These are phyloP conservation scores for Ophiosphaerella korrae DNA, from an alignment of 2,329 filamentous ascomycete species.

Conservation along the genomic window DNA sequence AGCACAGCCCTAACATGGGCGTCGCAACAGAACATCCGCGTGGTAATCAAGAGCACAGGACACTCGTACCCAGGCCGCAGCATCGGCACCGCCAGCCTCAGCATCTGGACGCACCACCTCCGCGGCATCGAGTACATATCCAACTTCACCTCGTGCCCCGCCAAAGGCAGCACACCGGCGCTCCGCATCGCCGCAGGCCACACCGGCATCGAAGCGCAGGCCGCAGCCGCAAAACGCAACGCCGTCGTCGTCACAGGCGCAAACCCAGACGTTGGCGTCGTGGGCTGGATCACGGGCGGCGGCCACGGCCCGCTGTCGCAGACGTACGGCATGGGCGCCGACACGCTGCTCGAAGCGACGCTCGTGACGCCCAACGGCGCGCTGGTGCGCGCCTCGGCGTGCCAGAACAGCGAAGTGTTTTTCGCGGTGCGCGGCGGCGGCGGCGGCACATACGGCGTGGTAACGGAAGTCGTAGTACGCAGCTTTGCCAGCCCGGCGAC, in stretches of 20 bases:
- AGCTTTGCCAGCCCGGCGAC: constrained; percentile 37
- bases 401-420: constrained; percentile 42
- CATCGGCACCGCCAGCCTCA: constrained; percentile 19
- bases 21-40: constrained; percentile 22
- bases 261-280: constrained; percentile 44
- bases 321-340: constrained; percentile 45
- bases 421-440: constrained; percentile 51
- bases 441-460: constrained; percentile 50
- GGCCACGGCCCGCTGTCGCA: constrained; percentile 46
- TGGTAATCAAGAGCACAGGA: constrained; percentile 35
- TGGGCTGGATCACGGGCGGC: constrained; percentile 49
- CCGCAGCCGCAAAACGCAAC: constrained; percentile 16
- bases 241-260: constrained; percentile 26
- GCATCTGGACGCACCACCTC: constrained; percentile 39
- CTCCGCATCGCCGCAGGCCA: constrained; percentile 28
- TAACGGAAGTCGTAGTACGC: constrained; percentile 30
- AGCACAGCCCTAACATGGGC: constrained; percentile 30
- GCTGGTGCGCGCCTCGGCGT: constrained; percentile 23
- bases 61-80: constrained; percentile 33
- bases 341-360: constrained; percentile 43
- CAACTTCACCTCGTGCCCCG: constrained; percentile 21
- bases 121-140: constrained; percentile 28
- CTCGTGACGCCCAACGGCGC: constrained; percentile 37
- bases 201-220: constrained; percentile 23
- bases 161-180: constrained; percentile 7